Conservation (phyloP, 169 alveolate genomes). For the Plasmodium vinckei region DNA sequence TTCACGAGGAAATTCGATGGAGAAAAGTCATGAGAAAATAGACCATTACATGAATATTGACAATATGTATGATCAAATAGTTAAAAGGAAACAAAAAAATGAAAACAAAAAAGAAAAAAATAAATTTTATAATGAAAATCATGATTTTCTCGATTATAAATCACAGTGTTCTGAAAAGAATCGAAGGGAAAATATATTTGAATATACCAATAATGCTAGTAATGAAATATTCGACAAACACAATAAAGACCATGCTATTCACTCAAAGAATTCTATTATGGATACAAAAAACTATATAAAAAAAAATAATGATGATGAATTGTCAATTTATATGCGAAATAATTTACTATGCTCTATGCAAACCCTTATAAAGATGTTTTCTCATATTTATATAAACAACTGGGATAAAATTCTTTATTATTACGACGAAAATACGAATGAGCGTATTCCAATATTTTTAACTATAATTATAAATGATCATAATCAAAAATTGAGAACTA, state of each 20-base stretch:
- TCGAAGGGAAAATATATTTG: not conserved
- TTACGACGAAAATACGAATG: slow-evolving; percentile 51
- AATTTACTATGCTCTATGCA: slow-evolving; percentile 58
- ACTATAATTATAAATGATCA: slow-evolving; percentile 29
- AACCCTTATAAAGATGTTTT: slow-evolving; percentile 49
- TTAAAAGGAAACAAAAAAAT: not conserved
- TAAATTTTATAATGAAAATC: not conserved
- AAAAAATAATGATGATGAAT: slow-evolving; percentile 61
- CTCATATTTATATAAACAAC: slow-evolving; percentile 68
- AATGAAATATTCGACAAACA: not conserved
- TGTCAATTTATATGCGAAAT: slow-evolving; percentile 31
- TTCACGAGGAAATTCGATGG: not conserved
- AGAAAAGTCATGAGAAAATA: not conserved
- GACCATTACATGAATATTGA: not conserved
- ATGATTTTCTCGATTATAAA: not conserved
- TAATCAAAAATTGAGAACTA: slow-evolving; percentile 42
- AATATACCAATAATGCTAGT: not conserved
- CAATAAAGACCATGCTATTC: not conserved
- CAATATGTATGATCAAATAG: not conserved
- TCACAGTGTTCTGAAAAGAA: not conserved
- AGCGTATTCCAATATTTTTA: slow-evolving; percentile 43
- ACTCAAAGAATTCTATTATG: not conserved
- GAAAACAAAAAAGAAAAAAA: not conserved
- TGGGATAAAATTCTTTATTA: slow-evolving; percentile 71
- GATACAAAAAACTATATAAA: not conserved